Conservation (phyloP, 2,329 filamentous ascomycete genomes). For the Colletotrichum neosansevieriae region DNA sequence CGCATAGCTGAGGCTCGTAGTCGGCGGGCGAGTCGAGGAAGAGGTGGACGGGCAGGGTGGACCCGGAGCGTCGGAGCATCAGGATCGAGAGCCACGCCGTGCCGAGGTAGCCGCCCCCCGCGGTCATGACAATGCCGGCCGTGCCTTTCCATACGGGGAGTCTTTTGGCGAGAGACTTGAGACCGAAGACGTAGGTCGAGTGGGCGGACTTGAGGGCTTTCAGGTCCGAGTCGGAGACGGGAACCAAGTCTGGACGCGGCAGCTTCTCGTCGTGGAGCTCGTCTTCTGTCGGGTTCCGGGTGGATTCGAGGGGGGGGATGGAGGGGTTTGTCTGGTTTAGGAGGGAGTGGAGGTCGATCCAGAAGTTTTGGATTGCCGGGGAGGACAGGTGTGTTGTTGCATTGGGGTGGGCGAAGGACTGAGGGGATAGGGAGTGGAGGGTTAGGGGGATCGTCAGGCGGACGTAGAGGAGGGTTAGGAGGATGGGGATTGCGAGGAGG, state of each 20-base stretch:
- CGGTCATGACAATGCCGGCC: slow-evolving; percentile 64
- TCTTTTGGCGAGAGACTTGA: slow-evolving; percentile 47
- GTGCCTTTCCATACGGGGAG: slow-evolving; percentile 48
- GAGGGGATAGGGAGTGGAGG: neutral
- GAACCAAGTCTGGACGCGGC: slow-evolving; percentile 36
- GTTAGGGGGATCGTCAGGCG: neutral
- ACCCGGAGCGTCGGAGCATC: slow-evolving; percentile 64
- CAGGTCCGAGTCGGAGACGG: slow-evolving; percentile 19
- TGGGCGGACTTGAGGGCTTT: slow-evolving; percentile 26
- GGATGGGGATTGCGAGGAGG: slow-evolving; percentile 1
- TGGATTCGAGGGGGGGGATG: slow-evolving; percentile 16
- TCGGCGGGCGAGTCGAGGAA: slow-evolving; percentile 50
- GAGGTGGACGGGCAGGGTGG: slow-evolving; percentile 59
- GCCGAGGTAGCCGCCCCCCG: slow-evolving; percentile 60
- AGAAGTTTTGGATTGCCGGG: slow-evolving; percentile 24
- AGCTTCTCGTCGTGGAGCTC: slow-evolving; percentile 33
- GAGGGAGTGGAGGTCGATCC: neutral
- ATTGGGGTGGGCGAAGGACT: neutral
- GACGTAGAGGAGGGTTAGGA: slow-evolving; percentile 3
- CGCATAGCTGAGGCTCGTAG: slow-evolving; percentile 49
- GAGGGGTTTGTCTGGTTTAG: slow-evolving; percentile 27
- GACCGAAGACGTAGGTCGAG: slow-evolving; percentile 48
- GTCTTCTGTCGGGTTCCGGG: neutral
- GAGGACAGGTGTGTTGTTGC: slow-evolving; percentile 35
- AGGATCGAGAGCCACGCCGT: slow-evolving; percentile 62